Evolutionary conservation across 805 yeast genomes (phyloP), one percentile per base, ranked within the genome.

Genomic region (Metschnikowia anglica): DNA sequence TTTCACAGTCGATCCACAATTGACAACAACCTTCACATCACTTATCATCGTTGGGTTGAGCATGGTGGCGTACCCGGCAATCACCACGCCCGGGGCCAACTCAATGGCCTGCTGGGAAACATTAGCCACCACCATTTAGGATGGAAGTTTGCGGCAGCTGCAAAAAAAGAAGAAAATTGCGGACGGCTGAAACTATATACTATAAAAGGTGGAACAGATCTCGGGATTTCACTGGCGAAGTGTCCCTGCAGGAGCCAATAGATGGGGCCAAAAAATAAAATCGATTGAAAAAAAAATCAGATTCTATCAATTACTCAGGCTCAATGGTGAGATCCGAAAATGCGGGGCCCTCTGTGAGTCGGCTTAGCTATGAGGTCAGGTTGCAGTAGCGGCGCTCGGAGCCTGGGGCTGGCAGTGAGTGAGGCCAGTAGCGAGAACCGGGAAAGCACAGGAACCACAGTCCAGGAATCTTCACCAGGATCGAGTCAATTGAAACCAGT

Each of bases 1-100:
- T 15, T 40, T 48, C 33, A 48, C 46, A 1, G 73, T 67, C 13
- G 62, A 49, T 3, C 65, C 63, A 44, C 74, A 70, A 51, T 70
- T 70, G 36, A 70, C 62, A 23, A 70, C 56, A 12, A 70, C 63
- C 49, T 70, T 66, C 35, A 67, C 60, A 37, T 66, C 64, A 34
- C 50, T 47, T 21, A 41, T 41, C 5, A 19, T 10, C 18, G 19
- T 24, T 9, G 40, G 39, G 28, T 40, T 40, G 12, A 37, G 45
- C 34, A 46, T 34, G 6, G 47, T 36, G 16, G 23, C 23, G 21
- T 36, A 51, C n/a, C 47, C 39, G 12, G 50, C 49, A 21, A 52
- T 31, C 32, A 27, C 39, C 18, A 49, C 53, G 15, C 46, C 44
- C 8, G 55, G 55, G 7, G 53, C 52, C 39, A 51, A 37, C 11